Percentiles rank a stretch among this genome's conserved stretches.
Evolutionary conservation across 148 eudicot genomes (phyloP).

Genomic region (Persicaria maculosa): DNA sequence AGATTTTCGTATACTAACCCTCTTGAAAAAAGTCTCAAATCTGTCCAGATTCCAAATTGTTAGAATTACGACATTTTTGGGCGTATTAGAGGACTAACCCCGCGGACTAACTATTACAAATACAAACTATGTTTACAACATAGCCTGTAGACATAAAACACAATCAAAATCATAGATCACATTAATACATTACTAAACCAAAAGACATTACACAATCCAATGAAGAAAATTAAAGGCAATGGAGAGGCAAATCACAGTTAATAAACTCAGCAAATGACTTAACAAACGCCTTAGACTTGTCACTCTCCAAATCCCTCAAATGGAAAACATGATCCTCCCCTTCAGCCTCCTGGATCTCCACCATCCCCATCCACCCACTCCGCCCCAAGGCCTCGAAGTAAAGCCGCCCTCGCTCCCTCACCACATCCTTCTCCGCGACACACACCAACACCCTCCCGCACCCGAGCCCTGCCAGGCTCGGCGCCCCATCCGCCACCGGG

Average conservation of each 20-base stretch:
- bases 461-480: conserved; percentile 20
- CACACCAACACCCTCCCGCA: conserved; percentile 27
- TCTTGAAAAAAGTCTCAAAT: too few relatives aligned
- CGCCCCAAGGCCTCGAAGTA: conserved; percentile 25
- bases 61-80: too few relatives aligned
- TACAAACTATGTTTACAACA: too few relatives aligned
- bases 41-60: too few relatives aligned
- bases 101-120: too few relatives aligned
- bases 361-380: conserved; percentile 37
- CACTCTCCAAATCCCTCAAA: conserved; percentile 12
- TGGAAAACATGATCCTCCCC: conserved; percentile 31
- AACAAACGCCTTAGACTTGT: not conserved
- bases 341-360: conserved; percentile 25
- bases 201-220: not conserved
- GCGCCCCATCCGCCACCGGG: conserved; percentile 15
- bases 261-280: not conserved
- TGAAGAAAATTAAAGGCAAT: not conserved
- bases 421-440: conserved; percentile 24
- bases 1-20: too few relatives aligned
- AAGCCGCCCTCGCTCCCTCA: conserved; percentile 18
- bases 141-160: too few relatives aligned
- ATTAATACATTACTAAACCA: too few relatives aligned
- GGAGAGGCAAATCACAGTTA: not conserved
- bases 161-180: not conserved
- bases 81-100: too few relatives aligned